Evolutionary conservation across 2,329 filamentous ascomycete species (phyloP).

Genomic region (Hypoxylon sp.): DNA sequence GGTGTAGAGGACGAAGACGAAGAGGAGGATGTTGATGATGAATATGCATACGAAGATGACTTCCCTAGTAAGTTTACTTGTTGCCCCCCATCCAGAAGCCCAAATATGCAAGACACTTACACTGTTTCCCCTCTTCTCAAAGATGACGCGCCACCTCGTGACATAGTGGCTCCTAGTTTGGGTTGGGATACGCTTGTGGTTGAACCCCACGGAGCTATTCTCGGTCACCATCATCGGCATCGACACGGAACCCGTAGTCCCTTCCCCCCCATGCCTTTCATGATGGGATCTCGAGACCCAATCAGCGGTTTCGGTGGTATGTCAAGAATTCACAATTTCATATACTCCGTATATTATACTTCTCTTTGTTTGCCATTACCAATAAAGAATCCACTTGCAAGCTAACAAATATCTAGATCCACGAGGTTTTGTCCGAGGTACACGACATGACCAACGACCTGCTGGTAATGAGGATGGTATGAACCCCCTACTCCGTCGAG

Average conservation of each 20-base stretch:
- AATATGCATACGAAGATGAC: conserved; percentile 73
- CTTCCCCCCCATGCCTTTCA: conserved; percentile 65
- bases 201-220: conserved; percentile 59
- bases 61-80: conserved; percentile 66
- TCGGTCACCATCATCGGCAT: conserved; percentile 68
- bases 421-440: conserved; percentile 63
- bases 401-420: conserved; percentile 53
- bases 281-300: conserved; percentile 53
- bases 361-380: not conserved
- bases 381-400: not conserved
- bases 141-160: conserved; percentile 62
- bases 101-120: conserved; percentile 25
- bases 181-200: conserved; percentile 71
- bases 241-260: conserved; percentile 70
- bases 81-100: not conserved
- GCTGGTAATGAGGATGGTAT: conserved; percentile 81
- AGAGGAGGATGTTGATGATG: conserved; percentile 78
- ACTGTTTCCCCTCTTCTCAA: conserved; percentile 18
- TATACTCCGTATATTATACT: not conserved
- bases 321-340: conserved; percentile 31
- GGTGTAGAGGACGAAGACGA: conserved; percentile 69
- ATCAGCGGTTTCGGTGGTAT: conserved; percentile 50
- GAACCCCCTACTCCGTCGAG: conserved; percentile 87
- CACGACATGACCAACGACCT: conserved; percentile 67
- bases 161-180: conserved; percentile 62